Conservation (phyloP, 139 green algal genomes). For the Limnomonas spitsbergensis region DNA sequence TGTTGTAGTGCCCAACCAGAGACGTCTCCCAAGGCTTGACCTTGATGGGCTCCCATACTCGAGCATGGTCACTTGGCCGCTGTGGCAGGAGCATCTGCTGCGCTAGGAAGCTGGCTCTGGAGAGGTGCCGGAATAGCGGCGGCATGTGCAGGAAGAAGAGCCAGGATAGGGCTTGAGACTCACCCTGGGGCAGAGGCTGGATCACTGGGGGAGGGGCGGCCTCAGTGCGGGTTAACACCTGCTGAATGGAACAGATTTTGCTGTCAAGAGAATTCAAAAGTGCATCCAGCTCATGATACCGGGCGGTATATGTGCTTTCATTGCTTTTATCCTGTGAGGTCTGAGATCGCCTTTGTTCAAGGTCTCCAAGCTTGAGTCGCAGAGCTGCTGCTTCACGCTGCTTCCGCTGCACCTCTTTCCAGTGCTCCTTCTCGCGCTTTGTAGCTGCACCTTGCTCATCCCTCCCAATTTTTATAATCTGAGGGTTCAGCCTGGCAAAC, state of each 20-base stretch:
- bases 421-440: slow-evolving; percentile 27
- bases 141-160: too few species aligned
- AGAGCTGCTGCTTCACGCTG: slow-evolving; percentile 16
- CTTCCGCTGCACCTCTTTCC: slow-evolving; percentile 39
- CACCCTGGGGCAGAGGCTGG: too few species aligned
- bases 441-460: slow-evolving; percentile 24
- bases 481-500: slow-evolving; percentile 9
- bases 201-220: slow-evolving; percentile 19
- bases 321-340: not conserved
- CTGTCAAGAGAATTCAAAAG: not conserved
- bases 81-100: slow-evolving; percentile 50
- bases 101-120: slow-evolving; percentile 25
- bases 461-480: slow-evolving; percentile 14
- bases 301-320: not conserved
- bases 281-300: not conserved
- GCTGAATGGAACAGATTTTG: not conserved
- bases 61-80: slow-evolving; percentile 15
- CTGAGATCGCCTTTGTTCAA: too few species aligned
- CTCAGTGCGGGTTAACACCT: not conserved
- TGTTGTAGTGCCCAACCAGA: slow-evolving; percentile 26
- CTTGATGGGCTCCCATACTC: not conserved
- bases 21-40: too few species aligned
- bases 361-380: not conserved
- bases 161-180: too few species aligned
- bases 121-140: slow-evolving; percentile 35